A percentile compares a stretch with the other conserved stretches of the same genome.
Evolutionary conservation across 1,284 basidiomycete genomes (phyloP).

Genomic region (Cronartium quercuum): DNA sequence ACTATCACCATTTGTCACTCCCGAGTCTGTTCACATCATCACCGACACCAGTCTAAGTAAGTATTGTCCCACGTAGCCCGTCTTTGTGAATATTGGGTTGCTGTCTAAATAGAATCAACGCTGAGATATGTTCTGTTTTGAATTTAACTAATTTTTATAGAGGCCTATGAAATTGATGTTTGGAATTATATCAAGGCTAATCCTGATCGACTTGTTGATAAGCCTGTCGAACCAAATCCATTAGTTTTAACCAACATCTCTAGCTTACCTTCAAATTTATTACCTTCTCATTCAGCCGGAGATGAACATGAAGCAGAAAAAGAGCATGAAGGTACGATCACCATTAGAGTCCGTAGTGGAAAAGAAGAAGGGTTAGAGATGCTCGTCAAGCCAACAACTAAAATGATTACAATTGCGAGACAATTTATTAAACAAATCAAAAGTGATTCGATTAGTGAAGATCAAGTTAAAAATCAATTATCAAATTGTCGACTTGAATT

Average conservation of each 20-base stretch:
- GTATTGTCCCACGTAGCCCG: neutral
- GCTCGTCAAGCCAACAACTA: neutral
- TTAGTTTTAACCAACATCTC: neutral
- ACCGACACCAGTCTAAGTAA: constrained; percentile 9
- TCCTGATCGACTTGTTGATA: neutral
- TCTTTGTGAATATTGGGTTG: neutral
- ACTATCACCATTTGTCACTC: constrained; percentile 35
- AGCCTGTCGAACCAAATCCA: neutral
- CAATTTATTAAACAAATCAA: constrained; percentile 6
- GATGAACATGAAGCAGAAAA: neutral
- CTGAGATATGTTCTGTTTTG: too few species aligned
- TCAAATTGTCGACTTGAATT: constrained; percentile 3
- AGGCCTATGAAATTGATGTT: constrained; percentile 20
- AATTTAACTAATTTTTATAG: neutral
- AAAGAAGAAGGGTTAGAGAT: constrained; percentile 1
- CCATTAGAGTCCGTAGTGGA: constrained; percentile 6
- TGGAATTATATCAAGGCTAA: constrained; percentile 20
- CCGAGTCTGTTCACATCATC: constrained; percentile 12
- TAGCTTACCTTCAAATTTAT: neutral
- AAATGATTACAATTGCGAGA: constrained; percentile 4
- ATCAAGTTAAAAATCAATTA: neutral
- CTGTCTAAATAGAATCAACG: neutral
- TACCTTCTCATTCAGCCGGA: neutral
- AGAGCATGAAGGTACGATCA: neutral
- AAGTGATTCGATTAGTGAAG: neutral